A percentile compares a stretch with the other conserved stretches of the same genome.
Evolutionary conservation across 805 yeast species (phyloP).

Genomic region (Candida vartiovaarae): DNA sequence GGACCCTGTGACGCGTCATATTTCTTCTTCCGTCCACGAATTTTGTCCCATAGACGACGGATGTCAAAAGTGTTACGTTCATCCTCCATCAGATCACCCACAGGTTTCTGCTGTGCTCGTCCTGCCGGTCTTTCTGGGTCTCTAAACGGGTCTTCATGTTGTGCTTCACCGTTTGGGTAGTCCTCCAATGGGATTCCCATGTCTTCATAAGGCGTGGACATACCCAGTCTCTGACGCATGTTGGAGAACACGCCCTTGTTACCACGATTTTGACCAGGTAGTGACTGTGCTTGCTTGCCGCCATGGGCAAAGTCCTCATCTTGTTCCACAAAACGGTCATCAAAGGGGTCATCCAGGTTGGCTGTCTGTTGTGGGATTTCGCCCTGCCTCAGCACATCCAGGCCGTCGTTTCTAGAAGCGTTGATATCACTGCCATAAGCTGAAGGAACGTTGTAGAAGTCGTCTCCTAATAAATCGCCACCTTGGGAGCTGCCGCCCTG

Average conservation of each 20-base stretch:
- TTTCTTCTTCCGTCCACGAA: slow-evolving; percentile 23
- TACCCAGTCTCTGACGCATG: slow-evolving; percentile 18
- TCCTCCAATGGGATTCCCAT: slow-evolving; percentile 22
- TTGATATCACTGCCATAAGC: slow-evolving; percentile 9
- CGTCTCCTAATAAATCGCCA: slow-evolving; percentile 15
- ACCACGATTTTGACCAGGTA: slow-evolving; percentile 1
- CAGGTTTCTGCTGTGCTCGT: slow-evolving; percentile 10
- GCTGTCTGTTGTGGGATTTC: slow-evolving; percentile 27
- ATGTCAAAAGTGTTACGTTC: slow-evolving; percentile 32
- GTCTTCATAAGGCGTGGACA: slow-evolving; percentile 18
- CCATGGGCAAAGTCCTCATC: slow-evolving; percentile 24
- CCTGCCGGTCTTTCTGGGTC: slow-evolving; percentile 18
- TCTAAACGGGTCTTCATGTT: slow-evolving; percentile 19
- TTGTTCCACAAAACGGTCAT: slow-evolving; percentile 29
- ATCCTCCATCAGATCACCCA: slow-evolving; percentile 23
- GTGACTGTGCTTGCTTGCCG: neutral
- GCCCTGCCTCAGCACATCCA: slow-evolving; percentile 21
- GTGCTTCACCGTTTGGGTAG: slow-evolving; percentile 9
- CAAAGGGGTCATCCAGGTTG: slow-evolving; percentile 27
- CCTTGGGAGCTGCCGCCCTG: slow-evolving; percentile 5
- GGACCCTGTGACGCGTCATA: slow-evolving; percentile 35
- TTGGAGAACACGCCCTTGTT: slow-evolving; percentile 14
- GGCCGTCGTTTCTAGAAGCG: slow-evolving; percentile 6
- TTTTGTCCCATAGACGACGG: slow-evolving; percentile 30
- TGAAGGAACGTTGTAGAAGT: slow-evolving; percentile 6